Conservation (phyloP, 2,329 filamentous ascomycete species). For the Phialophora expanda region DNA sequence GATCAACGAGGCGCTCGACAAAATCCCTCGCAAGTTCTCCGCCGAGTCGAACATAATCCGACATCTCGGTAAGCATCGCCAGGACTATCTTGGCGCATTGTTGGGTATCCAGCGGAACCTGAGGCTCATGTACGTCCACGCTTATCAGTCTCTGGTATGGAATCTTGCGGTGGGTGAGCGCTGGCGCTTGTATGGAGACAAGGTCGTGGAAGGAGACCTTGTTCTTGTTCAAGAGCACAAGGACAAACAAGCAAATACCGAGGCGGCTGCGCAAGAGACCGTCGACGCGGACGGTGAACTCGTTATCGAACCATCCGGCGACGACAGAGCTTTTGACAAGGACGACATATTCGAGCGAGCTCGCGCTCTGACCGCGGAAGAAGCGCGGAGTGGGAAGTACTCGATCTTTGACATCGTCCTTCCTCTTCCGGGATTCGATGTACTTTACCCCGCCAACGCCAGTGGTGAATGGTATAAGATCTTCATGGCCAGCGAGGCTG, state of each 20-base stretch:
- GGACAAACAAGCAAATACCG: slow-evolving; percentile 48
- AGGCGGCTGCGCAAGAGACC: slow-evolving; percentile 22
- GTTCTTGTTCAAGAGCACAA: slow-evolving; percentile 69
- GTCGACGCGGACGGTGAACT: slow-evolving; percentile 56
- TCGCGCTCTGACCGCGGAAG: slow-evolving; percentile 74
- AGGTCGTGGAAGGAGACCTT: slow-evolving; percentile 83
- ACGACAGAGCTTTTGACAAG: slow-evolving; percentile 60
- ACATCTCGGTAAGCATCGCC: slow-evolving; percentile 65
- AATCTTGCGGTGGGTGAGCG: slow-evolving; percentile 82
- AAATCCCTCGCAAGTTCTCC: slow-evolving; percentile 78
- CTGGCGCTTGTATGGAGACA: slow-evolving; percentile 74
- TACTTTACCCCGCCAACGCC: slow-evolving; percentile 82
- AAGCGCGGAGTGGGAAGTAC: slow-evolving; percentile 76
- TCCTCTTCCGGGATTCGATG: slow-evolving; percentile 88
- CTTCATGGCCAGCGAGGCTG: slow-evolving; percentile 81
- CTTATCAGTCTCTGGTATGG: slow-evolving; percentile 95
- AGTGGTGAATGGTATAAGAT: slow-evolving; percentile 81
- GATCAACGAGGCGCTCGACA: slow-evolving; percentile 64
- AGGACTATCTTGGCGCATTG: slow-evolving; percentile 81
- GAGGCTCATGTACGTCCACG: slow-evolving; percentile 93
- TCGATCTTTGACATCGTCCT: slow-evolving; percentile 87
- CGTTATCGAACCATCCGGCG: slow-evolving; percentile 64
- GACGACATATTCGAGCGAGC: slow-evolving; percentile 70
- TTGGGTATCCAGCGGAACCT: slow-evolving; percentile 79
- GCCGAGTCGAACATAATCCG: slow-evolving; percentile 80